Conservation (phyloP, 768 basidiomycete genomes). For the Calocera viscosa region DNA sequence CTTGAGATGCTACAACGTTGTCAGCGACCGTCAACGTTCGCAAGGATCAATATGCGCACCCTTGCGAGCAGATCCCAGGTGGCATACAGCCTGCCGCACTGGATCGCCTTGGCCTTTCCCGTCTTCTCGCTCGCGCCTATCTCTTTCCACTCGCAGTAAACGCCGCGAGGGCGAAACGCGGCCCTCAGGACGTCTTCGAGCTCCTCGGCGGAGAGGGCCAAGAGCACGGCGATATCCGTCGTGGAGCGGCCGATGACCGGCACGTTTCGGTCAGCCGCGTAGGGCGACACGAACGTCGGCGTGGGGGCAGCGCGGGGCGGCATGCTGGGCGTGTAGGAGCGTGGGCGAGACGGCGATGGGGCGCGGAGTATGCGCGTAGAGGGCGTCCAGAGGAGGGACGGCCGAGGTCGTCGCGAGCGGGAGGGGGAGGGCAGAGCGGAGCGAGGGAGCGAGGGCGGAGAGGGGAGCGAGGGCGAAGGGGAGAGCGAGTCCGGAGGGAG, state of each 20-base stretch:
- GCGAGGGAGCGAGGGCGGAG: no score
- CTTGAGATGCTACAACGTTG: neutral
- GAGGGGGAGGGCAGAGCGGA: neutral
- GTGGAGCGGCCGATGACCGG: no score
- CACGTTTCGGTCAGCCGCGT: no score
- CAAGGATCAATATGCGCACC: neutral
- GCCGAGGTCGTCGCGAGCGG: neutral
- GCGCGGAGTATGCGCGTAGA: no score
- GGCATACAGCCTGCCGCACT: neutral
- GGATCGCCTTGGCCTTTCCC: neutral
- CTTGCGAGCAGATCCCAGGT: neutral
- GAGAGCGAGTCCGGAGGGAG: constrained; percentile 10
- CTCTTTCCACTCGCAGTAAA: neutral
- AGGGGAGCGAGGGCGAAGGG: neutral
- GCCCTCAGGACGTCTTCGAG: no score
- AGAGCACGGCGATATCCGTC: no score
- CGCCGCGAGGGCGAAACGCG: no score
- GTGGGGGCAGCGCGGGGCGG: neutral
- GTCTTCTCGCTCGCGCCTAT: neutral
- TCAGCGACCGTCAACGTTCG: neutral
- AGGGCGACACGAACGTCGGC: no score
- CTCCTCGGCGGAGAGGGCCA: no score
- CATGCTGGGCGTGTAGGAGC: neutral
- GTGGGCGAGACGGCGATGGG: neutral
- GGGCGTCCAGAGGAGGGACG: no score